These are phyloP conservation scores for Pseudonitzschia delicatissima DNA, from an alignment of 108 stramenopile species.

Conservation along the genomic window DNA sequence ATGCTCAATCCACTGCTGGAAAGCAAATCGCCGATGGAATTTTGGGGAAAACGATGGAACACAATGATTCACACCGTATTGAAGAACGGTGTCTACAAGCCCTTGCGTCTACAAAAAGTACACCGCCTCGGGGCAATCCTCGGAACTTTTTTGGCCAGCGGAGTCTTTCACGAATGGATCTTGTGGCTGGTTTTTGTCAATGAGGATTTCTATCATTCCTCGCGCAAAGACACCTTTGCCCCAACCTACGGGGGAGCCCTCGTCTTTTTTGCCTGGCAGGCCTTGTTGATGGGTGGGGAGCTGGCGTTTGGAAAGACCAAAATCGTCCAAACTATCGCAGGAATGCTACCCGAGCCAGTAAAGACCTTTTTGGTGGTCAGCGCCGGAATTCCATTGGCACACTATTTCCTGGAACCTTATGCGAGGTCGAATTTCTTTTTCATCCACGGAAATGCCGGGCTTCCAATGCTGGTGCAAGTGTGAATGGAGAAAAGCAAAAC, in stretches of 20 bases:
- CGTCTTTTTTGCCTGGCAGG: conserved; percentile 71
- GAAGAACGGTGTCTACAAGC: conserved; percentile 72
- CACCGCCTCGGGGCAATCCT: conserved; percentile 32
- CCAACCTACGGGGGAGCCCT: conserved; percentile 39
- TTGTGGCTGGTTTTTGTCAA: conserved; percentile 17
- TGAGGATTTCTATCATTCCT: conserved; percentile 5
- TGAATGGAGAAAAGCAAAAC: too few species aligned
- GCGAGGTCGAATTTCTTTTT: conserved; percentile 48
- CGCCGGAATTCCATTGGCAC: conserved; percentile 50
- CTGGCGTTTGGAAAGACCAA: conserved; percentile 21
- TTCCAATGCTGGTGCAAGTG: conserved; percentile 34
- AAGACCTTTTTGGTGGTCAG: conserved; percentile 43
- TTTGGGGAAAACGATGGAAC: conserved; percentile 80
- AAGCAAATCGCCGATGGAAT: conserved; percentile 51
- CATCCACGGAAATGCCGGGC: conserved; percentile 23
- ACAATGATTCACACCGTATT: conserved; percentile 54
- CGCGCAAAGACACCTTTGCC: not conserved
- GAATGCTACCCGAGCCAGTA: conserved; percentile 35
- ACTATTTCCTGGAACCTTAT: conserved; percentile 64
- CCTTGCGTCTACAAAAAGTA: conserved; percentile 33
- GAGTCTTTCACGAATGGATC: conserved; percentile 75
- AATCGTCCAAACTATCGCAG: not conserved
- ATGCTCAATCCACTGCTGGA: conserved; percentile 57
- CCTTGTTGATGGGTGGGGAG: conserved; percentile 46
- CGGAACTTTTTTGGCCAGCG: conserved; percentile 60